Base-by-base conservation (phyloP, 129 eudicot species). In the Smallanthus sonchifolius region DNA sequence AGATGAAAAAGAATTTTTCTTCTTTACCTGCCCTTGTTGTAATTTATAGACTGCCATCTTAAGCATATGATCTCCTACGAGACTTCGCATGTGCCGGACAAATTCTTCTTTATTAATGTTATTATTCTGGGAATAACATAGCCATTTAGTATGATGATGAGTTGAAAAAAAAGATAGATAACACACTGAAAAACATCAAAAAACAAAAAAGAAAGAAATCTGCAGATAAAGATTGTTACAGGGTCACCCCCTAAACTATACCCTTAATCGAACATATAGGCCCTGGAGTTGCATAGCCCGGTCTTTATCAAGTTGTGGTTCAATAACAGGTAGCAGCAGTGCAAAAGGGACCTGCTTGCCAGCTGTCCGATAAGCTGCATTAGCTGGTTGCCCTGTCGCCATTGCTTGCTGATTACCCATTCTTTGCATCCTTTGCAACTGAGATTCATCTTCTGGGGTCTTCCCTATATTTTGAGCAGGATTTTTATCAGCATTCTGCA, bases 1-100 rank as follows among this genome's bases (percentile, higher is more conserved):
- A 55, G 43, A 66, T 8, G 55, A 28, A 49, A 34, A 76, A 24
- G 82, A 37, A 32, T 70, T 15, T 49, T 14, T 49, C 2, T 36
- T 6, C 32, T 59, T 60, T 81, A 88, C 98, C 90, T 93, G 89
- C 47, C 85, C 81, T 69, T 89, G 94, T 81, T 89, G 98, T 80
- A 92, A 76, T 77, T 86, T 92, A 77, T 65, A 82, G 17, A 90
- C 95, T 38, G 97, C 97, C 92, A 87, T 69, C 76, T 82, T 90
- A 52, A 93, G 91, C 96, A 93, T 87, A 77, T 93, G 98, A 83
- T 90, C 96, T 77, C 98, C 98, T 14, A 93, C 95, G 70, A 93
- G 86, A 77, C 66, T 74, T 71, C 91, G 84, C 98, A 93, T 93
- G 80, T 73, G 90, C 45, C 87, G 82, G 24, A 93, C 92, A 76